A percentile compares a stretch with the other conserved stretches of the same genome.
Conservation (phyloP, 306 rosid species). For the Castanea crenata region DNA sequence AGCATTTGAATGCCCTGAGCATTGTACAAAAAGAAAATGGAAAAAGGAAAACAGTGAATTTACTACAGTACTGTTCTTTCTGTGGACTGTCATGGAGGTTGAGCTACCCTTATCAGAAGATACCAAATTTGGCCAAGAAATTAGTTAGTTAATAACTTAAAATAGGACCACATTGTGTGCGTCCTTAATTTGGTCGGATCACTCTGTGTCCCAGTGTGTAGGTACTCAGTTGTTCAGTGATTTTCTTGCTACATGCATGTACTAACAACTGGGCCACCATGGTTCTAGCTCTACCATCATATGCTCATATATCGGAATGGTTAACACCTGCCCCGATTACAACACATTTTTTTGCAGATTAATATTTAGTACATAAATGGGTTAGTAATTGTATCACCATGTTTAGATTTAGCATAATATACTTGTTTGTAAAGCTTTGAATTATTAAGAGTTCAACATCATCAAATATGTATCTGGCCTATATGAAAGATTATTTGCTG, state of each 20-base stretch:
- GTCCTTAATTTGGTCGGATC: no score
- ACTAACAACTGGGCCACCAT: background rate
- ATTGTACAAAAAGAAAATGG: background rate
- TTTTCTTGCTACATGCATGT: background rate
- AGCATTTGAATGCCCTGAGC: background rate
- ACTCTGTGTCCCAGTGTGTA: background rate
- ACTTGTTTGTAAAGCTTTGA: no score
- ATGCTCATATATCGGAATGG: background rate
- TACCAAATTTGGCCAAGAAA: background rate
- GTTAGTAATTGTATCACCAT: no score
- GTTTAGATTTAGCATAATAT: no score
- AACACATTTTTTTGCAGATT: no score
- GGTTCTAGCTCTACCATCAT: background rate
- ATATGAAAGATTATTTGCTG: no score
- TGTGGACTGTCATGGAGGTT: background rate
- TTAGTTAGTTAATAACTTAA: background rate
- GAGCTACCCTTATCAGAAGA: background rate
- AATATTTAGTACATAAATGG: no score
- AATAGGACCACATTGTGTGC: no score
- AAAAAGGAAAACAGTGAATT: no score
- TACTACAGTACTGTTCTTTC: background rate
- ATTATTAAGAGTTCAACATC: no score
- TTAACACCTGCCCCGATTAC: no score
- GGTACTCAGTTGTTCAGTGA: background rate
- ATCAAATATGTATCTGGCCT: no score